Evolutionary conservation across 169 alveolate genomes (phyloP), one percentile per base, ranked within the genome.

Genomic region (Eimeria falciformis): DNA sequence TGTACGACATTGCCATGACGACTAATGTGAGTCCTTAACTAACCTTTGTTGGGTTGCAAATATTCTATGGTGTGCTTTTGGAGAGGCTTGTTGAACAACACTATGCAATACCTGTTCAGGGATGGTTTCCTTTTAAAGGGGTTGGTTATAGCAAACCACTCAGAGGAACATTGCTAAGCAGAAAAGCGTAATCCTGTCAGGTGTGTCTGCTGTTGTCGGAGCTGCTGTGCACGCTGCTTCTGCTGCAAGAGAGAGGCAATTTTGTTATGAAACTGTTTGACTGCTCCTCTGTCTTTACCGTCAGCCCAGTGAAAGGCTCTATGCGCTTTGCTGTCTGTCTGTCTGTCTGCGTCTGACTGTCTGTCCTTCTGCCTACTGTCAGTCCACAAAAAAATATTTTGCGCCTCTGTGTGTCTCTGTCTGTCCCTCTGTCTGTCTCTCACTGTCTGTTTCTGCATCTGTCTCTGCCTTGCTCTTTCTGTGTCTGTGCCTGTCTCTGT

Each of bases 271-370:
- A 79, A 27, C 43, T 79, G 47, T 79, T 79, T 40, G 89, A 79
- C 55, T 45, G 69, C 11, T 79, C 50, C 53, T 45, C 89, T 29
- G 69, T 45, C 71, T 79, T 79, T 53, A 79, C 89, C 17, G 89
- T 79, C n/a, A 21, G 89, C 29, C 46, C 40, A 33, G 29, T 25
- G 7, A 23, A 53, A 53, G 65, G 65, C 65, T 53, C 65, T 53
- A 0, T 53, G 65, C 17, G 65, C 17, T 3, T 21, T 3, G 65
- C 40, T 33, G 40, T 33, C 40, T 33, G 40, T 33, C 71, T 58
- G 7, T 21, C 27, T 58, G 33, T 11, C 27, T 23, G 0, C 0
- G 1, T 58, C 71, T 17, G 40, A n/a, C 71, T 58, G 21, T 18
- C 71, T 14, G 33, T 58, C 25, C 9, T 2, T 58, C 27, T 23